Evolutionary conservation across 768 basidiomycete species (phyloP).

Genomic region (Nidularia pulvinata): DNA sequence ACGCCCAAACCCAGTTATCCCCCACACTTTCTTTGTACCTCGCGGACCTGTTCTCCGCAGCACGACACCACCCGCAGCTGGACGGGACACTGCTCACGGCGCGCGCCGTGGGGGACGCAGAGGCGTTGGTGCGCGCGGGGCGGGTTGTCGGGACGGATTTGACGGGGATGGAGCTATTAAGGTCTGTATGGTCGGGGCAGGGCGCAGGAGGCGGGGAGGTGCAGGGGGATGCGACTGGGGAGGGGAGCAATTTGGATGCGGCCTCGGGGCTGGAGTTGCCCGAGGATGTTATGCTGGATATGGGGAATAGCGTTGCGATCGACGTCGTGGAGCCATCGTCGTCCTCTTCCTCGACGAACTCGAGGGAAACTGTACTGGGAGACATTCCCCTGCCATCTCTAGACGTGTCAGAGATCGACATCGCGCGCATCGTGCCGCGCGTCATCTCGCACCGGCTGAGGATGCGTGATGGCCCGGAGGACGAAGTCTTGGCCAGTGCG

Average conservation of each 20-base stretch:
- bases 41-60: slow-evolving; percentile 72
- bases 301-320: no score
- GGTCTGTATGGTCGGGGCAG: slow-evolving; percentile 4
- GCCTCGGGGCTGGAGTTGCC: no score
- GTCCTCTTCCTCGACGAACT: no score
- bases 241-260: not conserved
- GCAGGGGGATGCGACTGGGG: not conserved
- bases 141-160: slow-evolving; percentile 64
- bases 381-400: slow-evolving; percentile 20
- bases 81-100: slow-evolving; percentile 70
- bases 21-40: slow-evolving; percentile 61
- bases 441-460: slow-evolving; percentile 76
- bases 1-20: slow-evolving; percentile 41
- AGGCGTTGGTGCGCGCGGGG: slow-evolving; percentile 65
- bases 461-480: slow-evolving; percentile 66
- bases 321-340: no score
- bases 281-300: no score
- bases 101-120: slow-evolving; percentile 60
- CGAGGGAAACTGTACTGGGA: no score
- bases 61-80: slow-evolving; percentile 67
- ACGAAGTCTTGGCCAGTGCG: slow-evolving; percentile 67
- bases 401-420: slow-evolving; percentile 74
- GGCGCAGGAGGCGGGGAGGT: not conserved
- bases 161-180: slow-evolving; percentile 59
- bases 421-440: slow-evolving; percentile 72